Conservation (phyloP, 2,329 filamentous ascomycete genomes). For the Arachnomyces sp. region DNA sequence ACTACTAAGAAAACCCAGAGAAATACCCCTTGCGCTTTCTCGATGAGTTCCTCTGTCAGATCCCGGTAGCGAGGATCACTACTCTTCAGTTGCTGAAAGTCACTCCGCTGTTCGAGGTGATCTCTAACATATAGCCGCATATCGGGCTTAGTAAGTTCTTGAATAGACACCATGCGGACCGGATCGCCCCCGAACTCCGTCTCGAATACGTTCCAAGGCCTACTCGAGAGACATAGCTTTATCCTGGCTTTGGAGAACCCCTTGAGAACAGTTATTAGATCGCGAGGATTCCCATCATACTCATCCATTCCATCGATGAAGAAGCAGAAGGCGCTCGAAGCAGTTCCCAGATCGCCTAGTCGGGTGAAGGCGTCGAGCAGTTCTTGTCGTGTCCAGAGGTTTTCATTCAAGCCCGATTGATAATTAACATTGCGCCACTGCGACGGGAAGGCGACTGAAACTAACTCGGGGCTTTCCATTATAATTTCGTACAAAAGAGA, state of each 20-base stretch:
- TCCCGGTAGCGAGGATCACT: no score
- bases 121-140: constrained; percentile 14
- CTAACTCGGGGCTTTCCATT: no score
- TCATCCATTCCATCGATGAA: constrained; percentile 27
- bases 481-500: no score
- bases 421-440: no score
- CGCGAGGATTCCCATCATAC: constrained; percentile 14
- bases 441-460: no score
- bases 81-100: no score
- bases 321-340: constrained; percentile 15
- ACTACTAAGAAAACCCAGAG: constrained; percentile 24
- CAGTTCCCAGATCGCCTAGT: constrained; percentile 3
- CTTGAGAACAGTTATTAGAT: constrained; percentile 14
- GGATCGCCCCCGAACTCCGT: constrained; percentile 16
- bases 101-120: no score
- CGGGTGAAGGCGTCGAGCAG: constrained; percentile 7
- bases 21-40: constrained; percentile 22
- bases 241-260: constrained; percentile 8
- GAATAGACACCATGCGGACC: constrained; percentile 11
- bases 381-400: constrained; percentile 2
- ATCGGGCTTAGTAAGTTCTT: constrained; percentile 18
- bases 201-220: constrained; percentile 23
- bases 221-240: constrained; percentile 22
- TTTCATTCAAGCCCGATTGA: no score
- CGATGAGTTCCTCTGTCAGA: constrained; percentile 14